These are phyloP conservation scores for Aureobasidium lini DNA, from an alignment of 2,329 filamentous ascomycete species.

Conservation along the genomic window DNA sequence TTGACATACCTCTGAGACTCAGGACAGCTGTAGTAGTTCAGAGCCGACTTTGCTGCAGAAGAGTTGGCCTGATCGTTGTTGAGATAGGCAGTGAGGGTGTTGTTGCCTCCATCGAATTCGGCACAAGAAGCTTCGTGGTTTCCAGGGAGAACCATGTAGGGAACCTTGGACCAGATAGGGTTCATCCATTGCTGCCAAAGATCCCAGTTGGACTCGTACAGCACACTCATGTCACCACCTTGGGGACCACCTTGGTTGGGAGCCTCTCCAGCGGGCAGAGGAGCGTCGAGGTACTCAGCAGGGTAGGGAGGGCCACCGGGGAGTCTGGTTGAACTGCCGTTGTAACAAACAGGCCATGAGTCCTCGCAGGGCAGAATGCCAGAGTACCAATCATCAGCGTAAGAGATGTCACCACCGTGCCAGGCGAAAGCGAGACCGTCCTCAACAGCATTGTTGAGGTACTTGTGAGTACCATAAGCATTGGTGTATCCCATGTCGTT, in stretches of 20 bases:
- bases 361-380: slow-evolving; percentile 44
- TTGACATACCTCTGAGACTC: slow-evolving; percentile 38
- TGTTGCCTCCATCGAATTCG: slow-evolving; percentile 42
- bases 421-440: slow-evolving; percentile 45
- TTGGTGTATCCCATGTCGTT: slow-evolving; percentile 51
- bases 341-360: slow-evolving; percentile 46
- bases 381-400: slow-evolving; percentile 46
- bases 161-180: slow-evolving; percentile 35
- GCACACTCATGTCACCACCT: slow-evolving; percentile 42
- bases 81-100: slow-evolving; percentile 41
- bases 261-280: slow-evolving; percentile 39
- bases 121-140: slow-evolving; percentile 46
- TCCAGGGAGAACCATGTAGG: slow-evolving; percentile 45
- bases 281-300: slow-evolving; percentile 34
- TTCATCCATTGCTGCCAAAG: slow-evolving; percentile 46
- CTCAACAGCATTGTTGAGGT: slow-evolving; percentile 35
- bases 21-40: slow-evolving; percentile 48
- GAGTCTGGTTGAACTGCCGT: slow-evolving; percentile 37
- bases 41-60: slow-evolving; percentile 24
- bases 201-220: slow-evolving; percentile 48
- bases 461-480: slow-evolving; percentile 40
- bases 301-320: slow-evolving; percentile 33
- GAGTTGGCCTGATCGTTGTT: slow-evolving; percentile 38
- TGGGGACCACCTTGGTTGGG: slow-evolving; percentile 40
- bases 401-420: slow-evolving; percentile 47